Evolutionary conservation across 192 early-diverging fungal species (phyloP), one percentile per base, ranked within the genome.

Genomic region (Cetraspora pellucida): DNA sequence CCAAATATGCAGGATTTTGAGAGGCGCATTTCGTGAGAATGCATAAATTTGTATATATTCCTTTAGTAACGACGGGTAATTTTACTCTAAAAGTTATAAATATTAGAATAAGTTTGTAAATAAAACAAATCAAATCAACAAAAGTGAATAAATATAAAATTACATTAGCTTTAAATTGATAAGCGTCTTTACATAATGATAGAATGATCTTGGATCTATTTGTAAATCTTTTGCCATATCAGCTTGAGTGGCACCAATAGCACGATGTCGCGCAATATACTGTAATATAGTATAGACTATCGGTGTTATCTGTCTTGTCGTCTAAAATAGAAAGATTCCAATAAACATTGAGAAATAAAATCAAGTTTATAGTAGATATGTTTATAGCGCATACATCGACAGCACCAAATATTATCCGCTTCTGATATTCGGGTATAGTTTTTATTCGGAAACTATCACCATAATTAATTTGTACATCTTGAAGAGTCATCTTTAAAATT

Each of bases 131-230:
- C 17, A 23, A 16, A 25, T 58, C 5, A 30, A 58, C 54, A 21
- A 28, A 37, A 30, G 31, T 25, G 21, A 61, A 75, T 46, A 45
- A 19, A 5, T 28, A 16, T 74, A 79, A n/a, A 23, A 47, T 17
- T 77, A 89, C 88, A 92, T 83, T 17, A 88, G 78, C 19, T 84
- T 85, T 65, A 72, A 72, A 6, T 72, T 72, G 17, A 79, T 47
- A 25, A 92, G 81, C 3, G 82, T 77, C 59, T 91, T 92, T 58
- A 92, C 52, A 68, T 85, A 86, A 77, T 92, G 88, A 70, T 88
- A 92, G 30, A 89, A 81, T 37, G 83, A 87, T 57, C 88, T 77
- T 23, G 91, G 89, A 75, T 92, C 90, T 21, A 90, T 78, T 14
- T 82, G 72, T 27, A 86, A 74, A 0, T 78, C 55, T 65, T 89